phyloP scores from a whole-genome alignment of 2,329 filamentous ascomycete species.

The Cladophialophora yegresii region DNA sequence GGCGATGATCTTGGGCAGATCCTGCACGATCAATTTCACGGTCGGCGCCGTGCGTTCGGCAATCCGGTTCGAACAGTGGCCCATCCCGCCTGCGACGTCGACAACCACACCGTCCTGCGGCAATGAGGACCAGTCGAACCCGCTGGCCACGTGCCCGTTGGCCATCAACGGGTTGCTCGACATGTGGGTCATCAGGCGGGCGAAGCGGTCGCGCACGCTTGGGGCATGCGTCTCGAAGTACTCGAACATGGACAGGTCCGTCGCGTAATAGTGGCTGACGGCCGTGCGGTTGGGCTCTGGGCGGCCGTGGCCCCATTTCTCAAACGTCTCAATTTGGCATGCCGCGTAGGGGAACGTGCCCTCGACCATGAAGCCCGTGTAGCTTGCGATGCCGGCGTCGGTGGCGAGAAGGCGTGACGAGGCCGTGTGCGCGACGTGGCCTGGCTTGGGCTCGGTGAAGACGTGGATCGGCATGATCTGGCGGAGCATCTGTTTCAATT shows the following conservation, averaged over 20 bases:
- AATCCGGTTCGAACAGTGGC: slow-evolving; percentile 29
- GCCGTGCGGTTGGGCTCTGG: slow-evolving; percentile 35
- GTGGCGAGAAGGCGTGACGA: slow-evolving; percentile 27
- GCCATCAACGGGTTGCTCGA: slow-evolving; percentile 23
- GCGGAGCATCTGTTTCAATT: slow-evolving; percentile 30
- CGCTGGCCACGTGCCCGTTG: slow-evolving; percentile 21
- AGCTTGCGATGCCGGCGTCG: slow-evolving; percentile 22
- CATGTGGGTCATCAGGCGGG: slow-evolving; percentile 27
- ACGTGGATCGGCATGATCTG: slow-evolving; percentile 31
- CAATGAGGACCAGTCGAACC: slow-evolving; percentile 42
- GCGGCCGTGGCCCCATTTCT: slow-evolving; percentile 35
- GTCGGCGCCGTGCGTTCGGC: slow-evolving; percentile 21
- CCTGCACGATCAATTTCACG: slow-evolving; percentile 31
- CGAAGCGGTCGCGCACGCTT: slow-evolving; percentile 22
- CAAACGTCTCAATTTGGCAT: slow-evolving; percentile 37
- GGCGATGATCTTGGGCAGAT: slow-evolving; percentile 29
- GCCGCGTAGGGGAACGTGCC: slow-evolving; percentile 28
- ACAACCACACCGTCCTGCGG: slow-evolving; percentile 52
- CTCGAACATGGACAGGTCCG: slow-evolving; percentile 41
- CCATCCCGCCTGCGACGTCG: slow-evolving; percentile 44
- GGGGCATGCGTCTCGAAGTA: slow-evolving; percentile 26
- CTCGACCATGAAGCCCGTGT: slow-evolving; percentile 22
- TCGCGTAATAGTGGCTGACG: slow-evolving; percentile 39
- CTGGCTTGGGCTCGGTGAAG: slow-evolving; percentile 28
- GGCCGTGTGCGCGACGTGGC: slow-evolving; percentile 29